Base-by-base conservation (phyloP, 75 land plant species). In the Cunninghamia lanceolata region DNA sequence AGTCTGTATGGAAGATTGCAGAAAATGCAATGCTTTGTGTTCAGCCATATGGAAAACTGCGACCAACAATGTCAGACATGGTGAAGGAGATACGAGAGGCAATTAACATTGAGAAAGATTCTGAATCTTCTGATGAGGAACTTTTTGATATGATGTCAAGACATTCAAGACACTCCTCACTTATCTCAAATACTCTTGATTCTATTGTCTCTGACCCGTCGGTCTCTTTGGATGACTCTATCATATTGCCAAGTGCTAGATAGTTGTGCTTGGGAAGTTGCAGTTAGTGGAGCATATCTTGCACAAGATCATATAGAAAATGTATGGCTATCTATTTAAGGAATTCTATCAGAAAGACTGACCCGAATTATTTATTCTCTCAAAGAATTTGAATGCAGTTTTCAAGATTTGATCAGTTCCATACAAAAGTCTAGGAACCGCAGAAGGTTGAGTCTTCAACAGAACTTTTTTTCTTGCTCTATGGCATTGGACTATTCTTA, bases 41-140 rank as follows among this genome's bases (percentile, higher is more conserved):
- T 14, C 90, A 90, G 46, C 90, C 96, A 13, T 87, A 93, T 68
- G 93, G 93, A 35, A 75, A 85, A n/a, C 87, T 85, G 76, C 91
- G 99, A 30, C 99, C 99, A 28, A 87, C 91, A 34, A 97, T 97
- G 59, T 89, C 93, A 35, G 95, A 93, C 78, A 93, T 96, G 17
- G 86, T 96, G 28, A 96, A 96, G 82, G 95, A 93, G 77, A 91
- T 97, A 30, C 95, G 90, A 77, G 95, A 93, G 42, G 94, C 95
- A 8, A 91, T 94, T 13, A 35, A 84, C 10, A 87, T 94, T 45
- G 95, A 94, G 84, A 86, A 63, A 52, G 84, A 56, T 53, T 87
- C 84, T 42, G 74, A 90, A 53, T 82, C 63, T 53, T 78, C 84
- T 1, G 80, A 36, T 2, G 86, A 86, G 84, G 91, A 89, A 88